phyloP scores from a whole-genome alignment of 2,329 filamentous ascomycete genomes.

The Diaporthe helianthi region DNA sequence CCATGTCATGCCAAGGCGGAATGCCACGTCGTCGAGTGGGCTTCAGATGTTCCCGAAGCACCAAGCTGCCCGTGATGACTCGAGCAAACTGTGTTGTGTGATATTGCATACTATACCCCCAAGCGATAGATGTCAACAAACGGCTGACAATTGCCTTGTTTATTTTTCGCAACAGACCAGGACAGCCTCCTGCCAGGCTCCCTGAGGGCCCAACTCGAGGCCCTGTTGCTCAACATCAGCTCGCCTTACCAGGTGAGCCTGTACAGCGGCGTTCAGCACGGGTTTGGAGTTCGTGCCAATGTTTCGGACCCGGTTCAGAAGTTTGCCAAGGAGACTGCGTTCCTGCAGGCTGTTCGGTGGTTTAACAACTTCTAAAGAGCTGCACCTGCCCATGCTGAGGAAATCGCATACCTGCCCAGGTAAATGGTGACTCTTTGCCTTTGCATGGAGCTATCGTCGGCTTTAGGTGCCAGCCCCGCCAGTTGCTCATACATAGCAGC shows the following conservation, averaged over 20 bases:
- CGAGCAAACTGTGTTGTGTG: neutral
- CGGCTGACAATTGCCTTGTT: conserved; percentile 13
- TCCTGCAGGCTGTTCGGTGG: conserved; percentile 31
- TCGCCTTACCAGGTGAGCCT: conserved; percentile 24
- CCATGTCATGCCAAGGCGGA: neutral
- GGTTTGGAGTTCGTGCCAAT: conserved; percentile 29
- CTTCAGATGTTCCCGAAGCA: neutral
- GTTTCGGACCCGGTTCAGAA: conserved; percentile 27
- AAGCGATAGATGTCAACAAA: too few relatives aligned
- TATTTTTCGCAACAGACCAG: conserved; percentile 8
- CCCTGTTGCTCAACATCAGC: conserved; percentile 25
- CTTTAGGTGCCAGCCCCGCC: neutral
- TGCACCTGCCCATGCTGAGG: neutral
- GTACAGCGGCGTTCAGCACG: conserved; percentile 26
- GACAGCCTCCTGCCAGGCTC: conserved; percentile 17
- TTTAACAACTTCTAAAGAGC: conserved; percentile 17
- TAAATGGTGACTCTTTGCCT: neutral
- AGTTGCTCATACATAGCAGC: neutral
- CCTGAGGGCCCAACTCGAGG: conserved; percentile 15
- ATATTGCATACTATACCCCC: neutral
- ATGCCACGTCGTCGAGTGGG: neutral
- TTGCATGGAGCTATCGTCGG: neutral
- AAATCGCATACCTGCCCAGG: too few relatives aligned
- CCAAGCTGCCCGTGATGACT: neutral
- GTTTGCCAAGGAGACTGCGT: conserved; percentile 31